Evolutionary conservation across 371 early-diverging fungal genomes (phyloP), one percentile per base, ranked within the genome.

Genomic region (Parasitella parasitica): DNA sequence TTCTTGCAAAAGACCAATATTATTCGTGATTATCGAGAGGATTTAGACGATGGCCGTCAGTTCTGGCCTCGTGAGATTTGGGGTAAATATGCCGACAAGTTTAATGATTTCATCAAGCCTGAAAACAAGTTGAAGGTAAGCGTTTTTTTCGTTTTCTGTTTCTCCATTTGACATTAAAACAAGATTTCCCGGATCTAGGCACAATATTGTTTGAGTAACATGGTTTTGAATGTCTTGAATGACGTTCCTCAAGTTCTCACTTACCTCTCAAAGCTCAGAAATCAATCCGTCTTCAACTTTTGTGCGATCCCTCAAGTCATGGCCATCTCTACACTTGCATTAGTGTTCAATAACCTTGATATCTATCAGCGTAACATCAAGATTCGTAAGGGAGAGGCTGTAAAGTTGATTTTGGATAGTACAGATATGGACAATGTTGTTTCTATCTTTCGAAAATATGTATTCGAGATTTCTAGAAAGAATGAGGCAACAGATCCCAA

Each of bases 221-320:
- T 97, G 88, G 91, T 94, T 54, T 77, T 83, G 20, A 91, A 98
- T 65, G 94, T 93, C 1, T 76, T 98, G 66, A 72, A 82, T 63
- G 90, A 91, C 59, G 89, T 96, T 4, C 93, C 95, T 28, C 90
- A 93, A 59, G 90, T 91, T 36, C 78, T 98, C 35, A 91, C 88
- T 43, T 98, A 96, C 71, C 82, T 98, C 72, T 73, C 80, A 52
- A 64, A 78, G 57, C 79, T 98, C 57, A 69, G 75, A 54, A 91
- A 97, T 65, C 90, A 83, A 27, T 83, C 91, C 0, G 88, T 94
- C 16, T 94, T 97, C 73, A 90, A 87, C 66, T 97, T 97, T 72
- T 93, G 94, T 72, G 98, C 98, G 22, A 98, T 98, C 60, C 98
- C 98, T 20, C 97, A 98, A 81, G 92, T 94, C 24, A 97, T 97